A percentile compares a stretch with the other conserved stretches of the same genome.
Evolutionary conservation across 2,329 filamentous ascomycete genomes (phyloP).

Genomic region (Bipolaris sorokiniana): DNA sequence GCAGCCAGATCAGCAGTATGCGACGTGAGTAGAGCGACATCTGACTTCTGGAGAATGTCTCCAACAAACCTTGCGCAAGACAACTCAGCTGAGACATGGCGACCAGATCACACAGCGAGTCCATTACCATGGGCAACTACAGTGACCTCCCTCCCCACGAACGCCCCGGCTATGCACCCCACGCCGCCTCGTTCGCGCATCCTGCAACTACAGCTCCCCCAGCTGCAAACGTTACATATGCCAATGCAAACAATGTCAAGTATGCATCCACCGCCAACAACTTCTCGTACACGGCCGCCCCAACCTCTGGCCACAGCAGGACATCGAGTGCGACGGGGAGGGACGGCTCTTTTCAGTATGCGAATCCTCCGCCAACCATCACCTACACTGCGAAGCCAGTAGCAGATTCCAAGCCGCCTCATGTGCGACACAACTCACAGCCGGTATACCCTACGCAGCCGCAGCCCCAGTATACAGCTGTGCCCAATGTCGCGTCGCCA

Average conservation of each 20-base stretch:
- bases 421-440: slow-evolving; percentile 37
- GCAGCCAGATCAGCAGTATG: slow-evolving; percentile 46
- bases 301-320: slow-evolving; percentile 31
- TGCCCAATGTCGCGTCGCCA: neutral
- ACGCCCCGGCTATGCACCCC: slow-evolving; percentile 47
- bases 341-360: slow-evolving; percentile 48
- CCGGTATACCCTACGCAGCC: slow-evolving; percentile 24
- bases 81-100: slow-evolving; percentile 41
- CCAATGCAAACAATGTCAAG: slow-evolving; percentile 36
- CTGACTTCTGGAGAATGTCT: neutral
- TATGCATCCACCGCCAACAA: slow-evolving; percentile 39
- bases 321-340: slow-evolving; percentile 23
- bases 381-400: slow-evolving; percentile 53
- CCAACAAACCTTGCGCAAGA: slow-evolving; percentile 9
- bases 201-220: slow-evolving; percentile 22
- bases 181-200: slow-evolving; percentile 13
- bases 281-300: slow-evolving; percentile 36
- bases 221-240: slow-evolving; percentile 29
- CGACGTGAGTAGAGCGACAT: slow-evolving; percentile 38
- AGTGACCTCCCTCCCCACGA: slow-evolving; percentile 54
- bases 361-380: slow-evolving; percentile 49
- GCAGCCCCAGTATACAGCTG: slow-evolving; percentile 9
- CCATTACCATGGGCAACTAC: slow-evolving; percentile 54
- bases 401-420: slow-evolving; percentile 27
- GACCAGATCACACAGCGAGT: slow-evolving; percentile 37